Evolutionary conservation across 1,139 yeast species (phyloP).

Genomic region (Scheffersomyces lignicola): DNA sequence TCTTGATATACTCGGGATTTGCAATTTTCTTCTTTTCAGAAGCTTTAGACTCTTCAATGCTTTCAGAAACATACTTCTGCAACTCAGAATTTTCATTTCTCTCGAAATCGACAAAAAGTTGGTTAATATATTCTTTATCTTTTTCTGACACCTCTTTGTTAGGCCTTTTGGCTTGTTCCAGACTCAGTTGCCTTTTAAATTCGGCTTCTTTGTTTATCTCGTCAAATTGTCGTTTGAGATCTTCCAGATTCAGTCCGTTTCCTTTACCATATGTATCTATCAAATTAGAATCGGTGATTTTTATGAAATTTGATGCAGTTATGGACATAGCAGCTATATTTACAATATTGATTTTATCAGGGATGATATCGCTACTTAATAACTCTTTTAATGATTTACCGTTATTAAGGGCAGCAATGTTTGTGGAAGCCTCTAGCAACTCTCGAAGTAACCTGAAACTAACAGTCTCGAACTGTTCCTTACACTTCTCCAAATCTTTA

Average conservation of each 20-base stretch:
- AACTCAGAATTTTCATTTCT: background rate
- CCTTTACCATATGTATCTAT: conserved; percentile 50
- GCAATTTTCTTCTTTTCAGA: conserved; percentile 4
- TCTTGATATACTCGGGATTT: conserved; percentile 15
- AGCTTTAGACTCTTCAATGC: conserved; percentile 3
- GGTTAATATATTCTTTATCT: conserved; percentile 16
- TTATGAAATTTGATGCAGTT: conserved; percentile 54
- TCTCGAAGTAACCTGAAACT: conserved; percentile 36
- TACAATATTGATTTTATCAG: conserved; percentile 33
- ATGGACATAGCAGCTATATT: conserved; percentile 54
- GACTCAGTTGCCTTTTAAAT: conserved; percentile 5
- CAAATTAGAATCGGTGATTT: conserved; percentile 38
- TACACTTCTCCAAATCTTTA: conserved; percentile 40
- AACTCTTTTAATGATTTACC: conserved; percentile 38
- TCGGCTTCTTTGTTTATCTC: conserved; percentile 18
- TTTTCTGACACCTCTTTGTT: conserved; percentile 9
- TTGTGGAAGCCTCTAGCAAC: conserved; percentile 24
- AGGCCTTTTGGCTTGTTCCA: conserved; percentile 9
- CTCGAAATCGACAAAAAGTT: conserved; percentile 16
- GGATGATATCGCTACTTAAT: conserved; percentile 14
- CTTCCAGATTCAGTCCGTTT: conserved; percentile 11
- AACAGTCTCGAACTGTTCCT: conserved; percentile 24
- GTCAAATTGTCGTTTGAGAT: conserved; percentile 20
- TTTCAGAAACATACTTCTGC: background rate
- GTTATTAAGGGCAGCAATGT: conserved; percentile 29